Base-by-base conservation (phyloP, 768 basidiomycete genomes). In the Pholiota molesta region DNA sequence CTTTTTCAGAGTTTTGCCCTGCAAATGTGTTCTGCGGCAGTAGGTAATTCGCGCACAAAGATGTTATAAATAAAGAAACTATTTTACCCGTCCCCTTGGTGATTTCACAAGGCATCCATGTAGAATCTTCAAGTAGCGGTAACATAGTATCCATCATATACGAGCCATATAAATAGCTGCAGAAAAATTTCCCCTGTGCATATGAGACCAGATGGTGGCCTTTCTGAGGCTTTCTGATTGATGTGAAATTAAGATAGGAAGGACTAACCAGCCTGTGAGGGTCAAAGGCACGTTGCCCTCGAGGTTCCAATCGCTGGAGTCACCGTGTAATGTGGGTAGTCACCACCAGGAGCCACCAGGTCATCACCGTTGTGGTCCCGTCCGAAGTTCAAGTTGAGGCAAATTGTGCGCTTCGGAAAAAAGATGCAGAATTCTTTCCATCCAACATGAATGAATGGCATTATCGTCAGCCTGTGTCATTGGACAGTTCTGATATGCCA, bases 71-170 rank as follows among this genome's bases (percentile, higher is more conserved):
- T 51, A 51, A 58, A 44, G 35, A 16, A 7, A 8, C 16, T n/a
- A 55, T 42, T 56, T 40, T 26, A 49, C 53, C n/a, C 53, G 57
- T 58, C 29, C 39, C 57, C 57, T 51, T 58, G 42, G 57, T 52
- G 31, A 58, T 58, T 7, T 28, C 11, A n/a, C 45, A 37, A 28
- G 40, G 26, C 39, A 42, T 42, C 35, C 17, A 39, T 44, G 21
- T 31, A 42, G 39, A 55, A 56, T 56, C 55, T 44, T 56, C 55
- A 26, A 23, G 55, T 4, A 31, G 29, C 31, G 35, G 47, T 49
- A 49, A 49, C 47, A 53, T 56, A 16, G 55, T 56, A 56, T 21
- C 55, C 55, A 56, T 56, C 55, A 56, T 44, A 56, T 26, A 44
- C 17, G 29, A 53, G 52, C 19, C 40, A 16, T 42, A 44, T 26